Evolutionary conservation across 179 eudicot species (phyloP), one percentile per base, ranked within the genome.

Genomic region (Amaranthus tricolor): DNA sequence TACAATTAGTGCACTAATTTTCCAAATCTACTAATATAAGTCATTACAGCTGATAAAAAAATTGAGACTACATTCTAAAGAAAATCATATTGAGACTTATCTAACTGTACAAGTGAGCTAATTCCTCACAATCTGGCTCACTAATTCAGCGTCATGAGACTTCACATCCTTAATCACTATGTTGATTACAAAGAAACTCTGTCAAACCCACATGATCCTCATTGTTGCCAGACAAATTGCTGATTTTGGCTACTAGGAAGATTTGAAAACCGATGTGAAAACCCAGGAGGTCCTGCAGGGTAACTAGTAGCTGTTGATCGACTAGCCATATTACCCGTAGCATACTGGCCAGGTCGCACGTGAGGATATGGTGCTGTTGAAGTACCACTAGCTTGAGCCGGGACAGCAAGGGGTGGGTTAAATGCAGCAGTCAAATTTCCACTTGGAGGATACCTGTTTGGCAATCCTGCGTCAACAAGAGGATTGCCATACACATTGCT

Each of bases 151-250:
- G 14, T 31, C 59, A 62, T 48, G 13, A 21, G 2, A 53, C 19
- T 59, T 44, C 52, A 66, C 52, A 17, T 11, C 55, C 10, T 52
- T 6, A 5, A 1, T 63, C 17, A 5, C 40, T 5, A 10, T 17
- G 24, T 58, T 50, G 51, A 65, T n/a, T 49, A 57, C 73, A 61
- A 55, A 43, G 47, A 21, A 56, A 72, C 59, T 54, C 14, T 54
- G 20, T 31, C 16, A 59, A 62, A 7, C 17, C 11, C 44, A 31
- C 19, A 56, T 62, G 5, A 16, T 13, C 31, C 40, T 80, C 80
- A 87, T 62, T 88, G 89, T 78, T 88, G 89, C 91, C 92, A 87
- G 56, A 87, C 86, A 31, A 87, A 90, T 56, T 85, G 93, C 78
- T 87, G 91, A 81, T 81, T 85, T 21, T 87, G 91, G 61, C 79